Percentiles rank a stretch among this genome's conserved stretches.
Evolutionary conservation across 208 protist species (phyloP).

Genomic region (Crithidia mellificae): DNA sequence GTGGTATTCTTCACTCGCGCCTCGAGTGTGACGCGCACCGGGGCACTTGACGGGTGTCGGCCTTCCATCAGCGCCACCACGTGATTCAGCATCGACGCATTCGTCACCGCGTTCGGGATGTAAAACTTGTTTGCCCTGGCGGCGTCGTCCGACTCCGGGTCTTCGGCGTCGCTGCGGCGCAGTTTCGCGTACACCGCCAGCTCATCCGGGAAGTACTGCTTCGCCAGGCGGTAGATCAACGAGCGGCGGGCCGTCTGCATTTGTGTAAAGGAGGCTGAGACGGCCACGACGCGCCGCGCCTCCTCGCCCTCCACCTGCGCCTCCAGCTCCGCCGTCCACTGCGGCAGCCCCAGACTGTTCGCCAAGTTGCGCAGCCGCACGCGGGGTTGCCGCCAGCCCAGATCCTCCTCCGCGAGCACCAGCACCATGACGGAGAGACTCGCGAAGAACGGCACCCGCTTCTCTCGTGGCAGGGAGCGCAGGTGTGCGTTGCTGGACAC

Average conservation of each 20-base stretch:
- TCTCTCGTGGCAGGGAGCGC: conserved; percentile 82
- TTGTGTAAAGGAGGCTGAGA: conserved; percentile 70
- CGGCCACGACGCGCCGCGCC: conserved; percentile 67
- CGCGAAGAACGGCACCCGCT: conserved; percentile 77
- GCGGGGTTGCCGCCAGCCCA: conserved; percentile 84
- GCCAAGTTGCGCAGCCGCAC: conserved; percentile 77
- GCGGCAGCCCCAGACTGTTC: conserved; percentile 64
- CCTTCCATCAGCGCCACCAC: conserved; percentile 61
- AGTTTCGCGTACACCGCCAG: conserved; percentile 59
- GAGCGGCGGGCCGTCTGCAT: conserved; percentile 58
- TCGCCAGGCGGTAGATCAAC: conserved; percentile 71
- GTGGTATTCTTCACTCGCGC: background rate
- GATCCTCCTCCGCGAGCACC: conserved; percentile 83
- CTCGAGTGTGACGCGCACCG: conserved; percentile 44
- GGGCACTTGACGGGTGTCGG: conserved; percentile 48
- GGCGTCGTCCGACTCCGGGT: conserved; percentile 43
- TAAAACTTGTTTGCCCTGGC: conserved; percentile 49
- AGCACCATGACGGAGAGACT: conserved; percentile 66
- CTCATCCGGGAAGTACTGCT: conserved; percentile 85
- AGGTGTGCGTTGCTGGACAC: conserved; percentile 61
- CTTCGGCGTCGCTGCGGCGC: conserved; percentile 51
- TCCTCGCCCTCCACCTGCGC: conserved; percentile 73
- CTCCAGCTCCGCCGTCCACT: conserved; percentile 90
- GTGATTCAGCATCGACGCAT: conserved; percentile 64
- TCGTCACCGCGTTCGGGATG: conserved; percentile 28